Percentiles rank a stretch among this genome's conserved stretches.
Evolutionary conservation across 306 rosid species (phyloP).

Genomic region (Luffa aegyptiaca): DNA sequence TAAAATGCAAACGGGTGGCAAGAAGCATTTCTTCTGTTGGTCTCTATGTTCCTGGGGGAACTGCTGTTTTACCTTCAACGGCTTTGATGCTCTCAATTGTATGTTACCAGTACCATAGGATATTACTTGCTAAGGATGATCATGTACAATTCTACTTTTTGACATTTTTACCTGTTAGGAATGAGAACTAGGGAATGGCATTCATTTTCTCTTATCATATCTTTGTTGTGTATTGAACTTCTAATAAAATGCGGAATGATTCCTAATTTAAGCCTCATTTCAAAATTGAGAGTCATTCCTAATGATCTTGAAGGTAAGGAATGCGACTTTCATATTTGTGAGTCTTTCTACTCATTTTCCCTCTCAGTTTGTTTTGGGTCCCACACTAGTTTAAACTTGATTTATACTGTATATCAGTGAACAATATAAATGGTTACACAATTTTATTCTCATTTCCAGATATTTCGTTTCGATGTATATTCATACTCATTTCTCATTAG

Average conservation of each 20-base stretch:
- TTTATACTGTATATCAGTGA: not conserved
- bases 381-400: not conserved
- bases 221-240: not conserved
- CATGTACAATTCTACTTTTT: not conserved
- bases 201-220: not conserved
- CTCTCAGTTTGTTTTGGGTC: not conserved
- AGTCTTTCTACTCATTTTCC: not conserved
- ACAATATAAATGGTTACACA: not conserved
- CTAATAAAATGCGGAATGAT: not conserved
- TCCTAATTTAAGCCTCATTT: not conserved
- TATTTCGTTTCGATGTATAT: not conserved
- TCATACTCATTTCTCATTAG: not conserved
- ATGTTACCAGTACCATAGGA: slow-evolving; percentile 29
- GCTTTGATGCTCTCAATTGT: slow-evolving; percentile 97
- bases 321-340: not conserved
- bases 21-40: slow-evolving; percentile 95
- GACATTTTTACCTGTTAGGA: not conserved
- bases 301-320: not conserved
- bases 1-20: slow-evolving; percentile 89
- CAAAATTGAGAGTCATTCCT: not conserved
- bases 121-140: not conserved
- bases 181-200: not conserved
- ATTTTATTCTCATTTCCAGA: not conserved
- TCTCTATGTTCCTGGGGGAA: slow-evolving; percentile 97
- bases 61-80: slow-evolving; percentile 96